Evolutionary conservation across 2,329 filamentous ascomycete species (phyloP).

Genomic region (Hypomyces perniciosus): DNA sequence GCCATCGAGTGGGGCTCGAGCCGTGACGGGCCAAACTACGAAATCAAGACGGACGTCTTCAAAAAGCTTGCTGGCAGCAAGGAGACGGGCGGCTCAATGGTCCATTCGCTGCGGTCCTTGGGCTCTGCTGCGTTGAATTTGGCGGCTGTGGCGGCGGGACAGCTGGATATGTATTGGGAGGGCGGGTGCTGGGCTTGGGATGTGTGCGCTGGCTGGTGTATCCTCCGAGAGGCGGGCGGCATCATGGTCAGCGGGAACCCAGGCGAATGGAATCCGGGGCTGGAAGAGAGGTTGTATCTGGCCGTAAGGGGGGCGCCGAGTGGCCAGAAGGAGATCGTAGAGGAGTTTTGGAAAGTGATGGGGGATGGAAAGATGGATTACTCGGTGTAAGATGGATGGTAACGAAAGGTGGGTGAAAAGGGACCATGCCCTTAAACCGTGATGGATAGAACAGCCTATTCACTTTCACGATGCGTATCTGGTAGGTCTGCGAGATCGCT

Average conservation of each 20-base stretch:
- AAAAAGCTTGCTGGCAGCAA: conserved; percentile 50
- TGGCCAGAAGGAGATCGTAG: conserved; percentile 55
- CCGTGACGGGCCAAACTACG: conserved; percentile 64
- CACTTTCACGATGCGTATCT: too few relatives aligned
- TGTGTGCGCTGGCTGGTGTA: conserved; percentile 75
- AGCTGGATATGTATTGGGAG: conserved; percentile 74
- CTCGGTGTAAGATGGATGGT: conserved; percentile 16
- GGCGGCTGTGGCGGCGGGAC: conserved; percentile 64
- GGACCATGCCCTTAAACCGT: too few relatives aligned
- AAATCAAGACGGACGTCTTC: conserved; percentile 63
- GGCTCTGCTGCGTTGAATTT: conserved; percentile 72
- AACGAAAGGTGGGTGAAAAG: background rate
- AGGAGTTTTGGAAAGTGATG: conserved; percentile 59
- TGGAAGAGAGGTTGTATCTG: conserved; percentile 57
- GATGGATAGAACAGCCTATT: too few relatives aligned
- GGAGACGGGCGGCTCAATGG: conserved; percentile 66
- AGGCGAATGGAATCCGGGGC: conserved; percentile 58
- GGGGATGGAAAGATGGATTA: conserved; percentile 50
- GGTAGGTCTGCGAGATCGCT: too few relatives aligned
- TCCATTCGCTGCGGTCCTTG: conserved; percentile 64
- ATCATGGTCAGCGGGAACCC: conserved; percentile 67
- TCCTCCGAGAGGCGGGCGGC: conserved; percentile 68
- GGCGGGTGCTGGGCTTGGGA: conserved; percentile 83
- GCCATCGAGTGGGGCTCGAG: conserved; percentile 69
- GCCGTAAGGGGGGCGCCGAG: conserved; percentile 54